Base-by-base conservation (phyloP, 2,329 filamentous ascomycete species). In the Plenodomus lindquistii region DNA sequence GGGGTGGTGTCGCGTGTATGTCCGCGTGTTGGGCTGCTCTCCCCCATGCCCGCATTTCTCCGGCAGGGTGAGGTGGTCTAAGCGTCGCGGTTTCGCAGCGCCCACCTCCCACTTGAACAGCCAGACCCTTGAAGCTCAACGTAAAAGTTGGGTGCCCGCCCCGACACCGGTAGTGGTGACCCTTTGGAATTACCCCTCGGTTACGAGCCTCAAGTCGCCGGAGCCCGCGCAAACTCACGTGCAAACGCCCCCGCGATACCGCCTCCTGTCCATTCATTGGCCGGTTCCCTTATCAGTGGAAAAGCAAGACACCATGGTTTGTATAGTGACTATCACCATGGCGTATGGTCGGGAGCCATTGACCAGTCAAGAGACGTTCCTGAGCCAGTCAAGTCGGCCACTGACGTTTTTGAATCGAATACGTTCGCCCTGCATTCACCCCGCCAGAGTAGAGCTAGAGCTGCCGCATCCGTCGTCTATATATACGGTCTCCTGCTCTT, bases 351-450 rank as follows among this genome's bases (percentile, higher is more conserved):
- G 35, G 42, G 41, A 45, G 40, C 60, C 47, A 55, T 59, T 50
- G 60, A 57, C 67, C 66, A 67, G 59, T 67, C 52, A 55, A 52
- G 59, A 91, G 40, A 82, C 85, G 71, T 83, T 57, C 87, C 91
- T 91, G 96, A 79, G 44, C 40, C 55, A 56, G 54, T 54, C 55
- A 35, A 48, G 48, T 46, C 61, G 61, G 88, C 69, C 80, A 96
- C 40, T 87, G 87, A 77, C 85, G 86, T 69, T 82, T 69, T 82
- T 84, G 56, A 82, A 87, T 55, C 55, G 48, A 55, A 48, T 38
- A 41, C 49, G 42, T 45, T 57, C 50, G 42, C 46, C 44, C 48
- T 48, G 24, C 57, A 42, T 45, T 46, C 54, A 57, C 47, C 59
- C 59, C 54, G 52, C 55, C 53, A 55, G 42, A 44, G 39, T 45